Percentiles rank a stretch among this genome's conserved stretches.
Evolutionary conservation across 192 early-diverging fungal species (phyloP).

Genomic region (Gigaspora rosea): DNA sequence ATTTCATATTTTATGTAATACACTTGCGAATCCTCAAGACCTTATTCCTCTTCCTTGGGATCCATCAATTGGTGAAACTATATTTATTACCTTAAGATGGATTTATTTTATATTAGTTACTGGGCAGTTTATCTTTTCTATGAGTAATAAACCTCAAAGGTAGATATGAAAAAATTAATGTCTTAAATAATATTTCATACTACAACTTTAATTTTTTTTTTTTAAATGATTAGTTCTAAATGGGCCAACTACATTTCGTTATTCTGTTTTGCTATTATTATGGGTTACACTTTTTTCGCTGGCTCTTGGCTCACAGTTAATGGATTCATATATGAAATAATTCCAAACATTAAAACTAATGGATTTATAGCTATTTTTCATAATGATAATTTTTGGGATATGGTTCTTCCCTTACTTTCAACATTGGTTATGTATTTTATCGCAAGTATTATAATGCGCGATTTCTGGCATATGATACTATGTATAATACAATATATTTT

Average conservation of each 20-base stretch:
- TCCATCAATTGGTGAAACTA: constrained; percentile 33
- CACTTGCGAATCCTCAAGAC: constrained; percentile 37
- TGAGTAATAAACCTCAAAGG: constrained; percentile 96
- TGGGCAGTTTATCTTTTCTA: constrained; percentile 80
- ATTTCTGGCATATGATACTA: constrained; percentile 81
- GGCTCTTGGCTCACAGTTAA: constrained; percentile 3
- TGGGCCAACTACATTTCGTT: too few species aligned
- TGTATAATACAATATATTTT: constrained; percentile 73
- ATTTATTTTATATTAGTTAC: constrained; percentile 78
- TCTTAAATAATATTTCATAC: constrained; percentile 33
- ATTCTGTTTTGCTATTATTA: too few species aligned
- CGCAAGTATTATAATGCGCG: constrained; percentile 64
- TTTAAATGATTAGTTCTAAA: too few species aligned
- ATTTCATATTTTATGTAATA: constrained; percentile 83
- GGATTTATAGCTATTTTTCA: constrained; percentile 30
- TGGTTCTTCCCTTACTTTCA: constrained; percentile 62
- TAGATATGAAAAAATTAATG: constrained; percentile 17
- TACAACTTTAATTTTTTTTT: constrained; percentile 46
- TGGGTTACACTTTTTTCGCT: neutral
- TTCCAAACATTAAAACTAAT: too few species aligned
- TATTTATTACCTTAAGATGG: constrained; percentile 50
- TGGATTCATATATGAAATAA: neutral
- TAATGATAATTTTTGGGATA: constrained; percentile 59
- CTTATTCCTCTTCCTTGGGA: constrained; percentile 47
- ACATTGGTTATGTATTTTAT: constrained; percentile 80